Base-by-base conservation (phyloP, 2,329 filamentous ascomycete genomes). In the Trichoderma citrinoviride region DNA sequence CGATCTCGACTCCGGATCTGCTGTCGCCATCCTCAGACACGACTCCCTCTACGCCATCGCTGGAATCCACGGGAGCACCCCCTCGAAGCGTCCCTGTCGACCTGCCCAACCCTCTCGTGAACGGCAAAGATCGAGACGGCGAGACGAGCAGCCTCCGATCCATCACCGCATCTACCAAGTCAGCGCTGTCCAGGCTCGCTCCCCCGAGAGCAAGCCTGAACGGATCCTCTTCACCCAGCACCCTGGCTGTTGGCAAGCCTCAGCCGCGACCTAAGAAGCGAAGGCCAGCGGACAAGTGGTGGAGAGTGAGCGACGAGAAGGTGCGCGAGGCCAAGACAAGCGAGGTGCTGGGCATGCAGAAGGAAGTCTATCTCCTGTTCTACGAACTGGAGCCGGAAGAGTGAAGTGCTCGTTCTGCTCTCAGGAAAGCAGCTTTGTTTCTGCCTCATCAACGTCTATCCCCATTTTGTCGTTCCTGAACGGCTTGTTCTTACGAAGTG, bases 281-380 rank as follows among this genome's bases (percentile, higher is more conserved):
- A 72, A 57, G 70, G 23, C 77, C 80, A 14, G 85, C 83, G 50
- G 90, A 96, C 73, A 87, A 77, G 68, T 99, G 95, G 95, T 99
- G 95, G 95, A 87, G 95, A 41, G 96, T 99, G 69, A 97, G 93
- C 69, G 95, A 99, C 75, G 95, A 99, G 70, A 97, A 96, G 77
- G 87, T 98, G 72, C 95, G 94, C 74, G 94, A 98, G 77, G 90
- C 92, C 70, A 97, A 93, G 81, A 98, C 93, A 6, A 87, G 84
- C 62, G 95, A 99, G 70, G 92, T 99, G 7, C 77, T 99, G 65
- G 87, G 88, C 7, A 97, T 97, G 93, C 93, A 97, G 78, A 90
- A 89, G 72, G 95, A 99, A 77, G 94, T 98, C 0, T 99, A 99
- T 76, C 80, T 99, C 74, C 78, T 99, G 58, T 99, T 99, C 76